Evolutionary conservation across 805 yeast species (phyloP), one percentile per base, ranked within the genome.

Genomic region (Candida tibetensis): DNA sequence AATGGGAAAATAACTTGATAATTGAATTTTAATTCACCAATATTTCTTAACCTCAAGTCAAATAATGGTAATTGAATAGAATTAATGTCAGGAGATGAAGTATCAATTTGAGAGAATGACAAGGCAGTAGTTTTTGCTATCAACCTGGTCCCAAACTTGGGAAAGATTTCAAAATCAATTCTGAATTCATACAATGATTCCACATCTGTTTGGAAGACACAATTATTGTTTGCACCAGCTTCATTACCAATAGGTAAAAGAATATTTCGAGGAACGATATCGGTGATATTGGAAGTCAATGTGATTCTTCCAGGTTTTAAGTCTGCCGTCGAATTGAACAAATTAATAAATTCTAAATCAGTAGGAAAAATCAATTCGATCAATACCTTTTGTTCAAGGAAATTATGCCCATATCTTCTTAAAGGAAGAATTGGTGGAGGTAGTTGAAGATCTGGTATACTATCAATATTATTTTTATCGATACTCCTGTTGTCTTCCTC

Each of bases 391-490:
- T 85, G 86, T 55, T 93, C 98, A 53, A 93, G 65, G 66, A 89
- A 93, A 58, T 88, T 93, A 62, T 93, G 99, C 12, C 99, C 99
- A 57, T 93, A 93, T 51, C 95, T 78, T 52, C 96, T 74, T 37
- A 93, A 66, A 0, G 99, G 99, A 35, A 93, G 79, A 37, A 93
- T 87, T 3, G 99, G 99, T 1, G 99, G 99, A 0, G 99, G 99
- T 41, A 93, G 70, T 16, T 89, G 79, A 34, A 93, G 73, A 51
- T 88, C 96, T 0, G 99, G 98, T 37, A 93, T 91, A 13, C 80
- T 73, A 47, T 88, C 95, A 5, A 77, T 66, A 27, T 66, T 71
- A 17, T 48, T 46, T 34, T 59, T 63, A 9, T 56, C 63, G 5
- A 51, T 32, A 23, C 55, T 58, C 4, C 59, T 69, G 37, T 68